phyloP scores from a whole-genome alignment of 202 grass and related monocot species.

The Schoenoplectus tabernaemontani region DNA sequence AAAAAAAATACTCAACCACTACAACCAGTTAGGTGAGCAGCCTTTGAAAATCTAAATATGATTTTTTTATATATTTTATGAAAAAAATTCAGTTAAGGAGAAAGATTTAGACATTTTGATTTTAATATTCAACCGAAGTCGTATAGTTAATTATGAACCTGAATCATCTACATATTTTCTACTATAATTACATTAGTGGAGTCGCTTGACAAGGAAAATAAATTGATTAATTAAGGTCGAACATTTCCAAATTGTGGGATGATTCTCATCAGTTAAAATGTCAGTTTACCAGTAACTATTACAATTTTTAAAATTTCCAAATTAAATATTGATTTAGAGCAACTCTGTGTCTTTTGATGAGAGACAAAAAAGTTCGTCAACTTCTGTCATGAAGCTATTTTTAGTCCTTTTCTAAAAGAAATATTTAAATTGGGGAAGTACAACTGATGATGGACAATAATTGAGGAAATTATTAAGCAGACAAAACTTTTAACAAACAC shows the following conservation, averaged over 20 bases:
- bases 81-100: background rate
- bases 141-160: background rate
- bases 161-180: background rate
- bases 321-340: background rate
- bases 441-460: slow-evolving; percentile 17
- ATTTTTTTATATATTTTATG: background rate
- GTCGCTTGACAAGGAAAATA: background rate
- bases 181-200: background rate
- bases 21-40: background rate
- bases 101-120: background rate
- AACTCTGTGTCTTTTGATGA: background rate
- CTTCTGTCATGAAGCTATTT: background rate
- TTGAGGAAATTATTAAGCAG: slow-evolving; percentile 10
- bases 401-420: background rate
- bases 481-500: background rate
- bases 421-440: background rate
- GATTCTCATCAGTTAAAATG: background rate
- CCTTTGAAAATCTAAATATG: background rate
- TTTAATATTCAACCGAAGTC: background rate
- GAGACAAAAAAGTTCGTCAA: background rate
- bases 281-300: background rate
- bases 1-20: no score
- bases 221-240: no score
- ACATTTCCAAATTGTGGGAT: background rate
- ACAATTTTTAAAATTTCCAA: background rate